phyloP scores from a whole-genome alignment of 2,329 filamentous ascomycete genomes.

The Cercospora nicotianae region DNA sequence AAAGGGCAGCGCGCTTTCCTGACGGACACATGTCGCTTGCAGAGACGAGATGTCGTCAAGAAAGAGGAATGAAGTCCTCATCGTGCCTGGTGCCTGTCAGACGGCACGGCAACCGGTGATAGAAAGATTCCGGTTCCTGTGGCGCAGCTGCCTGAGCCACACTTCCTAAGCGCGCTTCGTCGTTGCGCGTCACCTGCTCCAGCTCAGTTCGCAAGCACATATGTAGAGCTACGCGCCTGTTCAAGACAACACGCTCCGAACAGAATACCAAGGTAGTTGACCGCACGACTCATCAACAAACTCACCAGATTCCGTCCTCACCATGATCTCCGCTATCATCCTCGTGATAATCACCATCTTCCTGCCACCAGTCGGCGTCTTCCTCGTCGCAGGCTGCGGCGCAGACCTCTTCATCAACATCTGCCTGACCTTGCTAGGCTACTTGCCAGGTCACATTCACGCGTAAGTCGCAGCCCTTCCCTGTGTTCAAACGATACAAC shows the following conservation, averaged over 20 bases:
- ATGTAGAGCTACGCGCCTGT: background rate
- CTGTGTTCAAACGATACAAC: background rate
- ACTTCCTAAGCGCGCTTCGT: background rate
- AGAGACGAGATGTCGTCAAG: background rate
- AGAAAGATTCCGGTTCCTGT: background rate
- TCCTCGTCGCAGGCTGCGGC: slow-evolving; percentile 52
- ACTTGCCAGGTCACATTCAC: slow-evolving; percentile 70
- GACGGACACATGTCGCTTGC: background rate
- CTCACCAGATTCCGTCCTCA: background rate
- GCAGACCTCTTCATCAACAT: slow-evolving; percentile 50
- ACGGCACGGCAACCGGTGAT: background rate
- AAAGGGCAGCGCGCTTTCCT: background rate
- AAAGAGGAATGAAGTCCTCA: background rate
- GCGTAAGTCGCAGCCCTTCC: slow-evolving; percentile 36
- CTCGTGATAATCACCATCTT: slow-evolving; percentile 50
- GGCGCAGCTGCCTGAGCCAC: background rate
- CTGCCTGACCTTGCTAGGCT: slow-evolving; percentile 52
- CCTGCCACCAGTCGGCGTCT: slow-evolving; percentile 46
- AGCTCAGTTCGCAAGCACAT: background rate
- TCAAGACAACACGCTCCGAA: background rate
- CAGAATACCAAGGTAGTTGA: background rate
- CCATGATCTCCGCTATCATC: slow-evolving; percentile 39
- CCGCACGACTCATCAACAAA: background rate
- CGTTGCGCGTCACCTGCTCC: background rate
- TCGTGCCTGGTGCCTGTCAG: slow-evolving; percentile 1